These are phyloP conservation scores for Geotrichum citri-aurantii DNA, from an alignment of 1,139 yeast species.

Conservation along the genomic window DNA sequence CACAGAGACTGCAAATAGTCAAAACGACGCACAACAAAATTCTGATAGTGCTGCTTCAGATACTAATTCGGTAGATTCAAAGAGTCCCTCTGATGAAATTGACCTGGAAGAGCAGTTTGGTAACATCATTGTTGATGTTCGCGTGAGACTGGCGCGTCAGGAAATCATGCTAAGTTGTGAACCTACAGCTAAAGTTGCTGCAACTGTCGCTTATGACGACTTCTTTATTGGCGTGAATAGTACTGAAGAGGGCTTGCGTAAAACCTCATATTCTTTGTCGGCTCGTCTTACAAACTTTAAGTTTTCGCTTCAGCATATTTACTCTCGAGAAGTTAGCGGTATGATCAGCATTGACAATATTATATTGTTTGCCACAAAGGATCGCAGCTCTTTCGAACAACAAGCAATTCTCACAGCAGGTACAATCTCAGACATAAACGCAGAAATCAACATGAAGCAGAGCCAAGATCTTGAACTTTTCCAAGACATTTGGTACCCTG, in stretches of 20 bases:
- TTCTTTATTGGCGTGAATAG: slow-evolving; percentile 56
- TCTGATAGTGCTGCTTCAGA: slow-evolving; percentile 1
- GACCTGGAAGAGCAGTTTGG: slow-evolving; percentile 28
- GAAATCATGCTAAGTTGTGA: slow-evolving; percentile 76
- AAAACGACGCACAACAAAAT: slow-evolving; percentile 34
- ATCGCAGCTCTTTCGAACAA: slow-evolving; percentile 22
- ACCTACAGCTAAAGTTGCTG: slow-evolving; percentile 89
- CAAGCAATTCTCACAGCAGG: slow-evolving; percentile 41
- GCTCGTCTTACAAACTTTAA: slow-evolving; percentile 48
- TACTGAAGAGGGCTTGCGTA: slow-evolving; percentile 31
- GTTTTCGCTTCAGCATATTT: slow-evolving; percentile 80
- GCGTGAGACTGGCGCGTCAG: slow-evolving; percentile 65
- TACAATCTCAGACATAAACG: slow-evolving; percentile 50
- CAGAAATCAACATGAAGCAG: slow-evolving; percentile 74
- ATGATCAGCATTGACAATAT: slow-evolving; percentile 54
- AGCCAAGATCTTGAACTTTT: slow-evolving; percentile 80
- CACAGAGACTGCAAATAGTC: not conserved
- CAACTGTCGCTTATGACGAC: slow-evolving; percentile 67
- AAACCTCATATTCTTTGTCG: slow-evolving; percentile 39
- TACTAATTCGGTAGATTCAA: not conserved
- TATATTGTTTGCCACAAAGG: slow-evolving; percentile 36
- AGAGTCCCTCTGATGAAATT: slow-evolving; percentile 1
- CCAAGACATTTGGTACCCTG: slow-evolving; percentile 76
- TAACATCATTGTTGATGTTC: slow-evolving; percentile 58
- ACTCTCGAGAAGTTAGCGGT: slow-evolving; percentile 85